phyloP scores from a whole-genome alignment of 148 eudicot species.

The Polygonum aviculare region DNA sequence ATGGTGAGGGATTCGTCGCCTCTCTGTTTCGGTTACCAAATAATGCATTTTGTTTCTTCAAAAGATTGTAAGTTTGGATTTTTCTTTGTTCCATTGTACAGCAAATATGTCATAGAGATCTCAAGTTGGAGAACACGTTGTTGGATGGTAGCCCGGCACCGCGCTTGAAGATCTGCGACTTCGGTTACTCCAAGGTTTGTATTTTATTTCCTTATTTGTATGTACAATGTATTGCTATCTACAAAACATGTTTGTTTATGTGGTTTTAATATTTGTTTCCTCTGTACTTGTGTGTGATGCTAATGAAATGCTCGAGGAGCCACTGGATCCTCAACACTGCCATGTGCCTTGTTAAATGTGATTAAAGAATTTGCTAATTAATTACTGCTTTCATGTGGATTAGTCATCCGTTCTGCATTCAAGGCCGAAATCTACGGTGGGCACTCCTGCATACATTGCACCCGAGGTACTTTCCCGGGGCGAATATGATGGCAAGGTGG shows the following conservation, averaged over 20 bases:
- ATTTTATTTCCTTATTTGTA: background rate
- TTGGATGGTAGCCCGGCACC: conserved; percentile 76
- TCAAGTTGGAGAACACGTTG: conserved; percentile 71
- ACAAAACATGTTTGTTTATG: background rate
- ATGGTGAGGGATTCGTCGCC: conserved; percentile 36
- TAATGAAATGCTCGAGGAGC: background rate
- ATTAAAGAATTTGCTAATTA: background rate
- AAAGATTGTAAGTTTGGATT: background rate
- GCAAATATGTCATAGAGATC: conserved; percentile 86
- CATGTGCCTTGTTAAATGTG: conserved; percentile 1
- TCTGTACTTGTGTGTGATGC: background rate
- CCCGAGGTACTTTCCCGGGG: conserved; percentile 77
- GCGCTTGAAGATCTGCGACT: conserved; percentile 82
- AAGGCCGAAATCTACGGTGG: conserved; percentile 87
- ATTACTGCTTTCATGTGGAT: background rate
- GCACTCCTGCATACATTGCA: conserved; percentile 85
- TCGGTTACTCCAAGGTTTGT: conserved; percentile 79
- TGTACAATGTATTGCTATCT: background rate
- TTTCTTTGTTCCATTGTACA: conserved; percentile 12
- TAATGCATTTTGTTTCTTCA: background rate
- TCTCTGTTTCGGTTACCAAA: background rate
- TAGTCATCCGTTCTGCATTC: conserved; percentile 68
- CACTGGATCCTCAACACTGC: background rate
- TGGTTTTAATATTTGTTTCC: background rate
- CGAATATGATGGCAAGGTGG: conserved; percentile 87